These are phyloP conservation scores for Juglanconis oblonga DNA, from an alignment of 2,329 filamentous ascomycete species.

Conservation along the genomic window DNA sequence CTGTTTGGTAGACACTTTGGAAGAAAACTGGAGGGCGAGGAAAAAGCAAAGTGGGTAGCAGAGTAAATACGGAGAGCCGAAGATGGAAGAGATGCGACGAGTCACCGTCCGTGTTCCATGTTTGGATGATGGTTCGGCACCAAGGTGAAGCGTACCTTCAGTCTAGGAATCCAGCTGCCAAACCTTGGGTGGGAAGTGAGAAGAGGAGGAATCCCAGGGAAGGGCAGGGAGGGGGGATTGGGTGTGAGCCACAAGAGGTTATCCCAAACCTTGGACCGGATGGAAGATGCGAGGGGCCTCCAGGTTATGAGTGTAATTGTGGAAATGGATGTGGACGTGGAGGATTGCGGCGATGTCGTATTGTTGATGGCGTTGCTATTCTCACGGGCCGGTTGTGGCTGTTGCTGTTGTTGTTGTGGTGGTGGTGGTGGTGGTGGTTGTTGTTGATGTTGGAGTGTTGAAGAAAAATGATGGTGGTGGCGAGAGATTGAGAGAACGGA, in stretches of 20 bases:
- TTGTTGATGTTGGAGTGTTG: background rate
- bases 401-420: background rate
- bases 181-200: slow-evolving; percentile 3
- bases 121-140: background rate
- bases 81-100: background rate
- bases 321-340: background rate
- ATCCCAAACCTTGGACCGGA: too few species aligned
- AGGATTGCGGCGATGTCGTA: background rate
- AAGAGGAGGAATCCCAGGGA: background rate
- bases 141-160: slow-evolving; percentile 19
- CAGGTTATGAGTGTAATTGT: too few species aligned
- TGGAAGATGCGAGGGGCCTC: too few species aligned
- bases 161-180: slow-evolving; percentile 16
- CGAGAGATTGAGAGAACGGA: background rate
- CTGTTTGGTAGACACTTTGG: background rate
- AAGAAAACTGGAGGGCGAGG: background rate
- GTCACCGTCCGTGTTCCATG: background rate
- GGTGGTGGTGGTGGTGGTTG: background rate
- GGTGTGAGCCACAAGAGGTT: too few species aligned
- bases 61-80: background rate
- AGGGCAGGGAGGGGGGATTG: background rate
- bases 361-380: background rate
- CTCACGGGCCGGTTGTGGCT: background rate
- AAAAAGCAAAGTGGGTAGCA: background rate
- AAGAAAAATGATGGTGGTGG: background rate